Conservation (phyloP, 2,329 filamentous ascomycete genomes). For the Massarina eburnea region DNA sequence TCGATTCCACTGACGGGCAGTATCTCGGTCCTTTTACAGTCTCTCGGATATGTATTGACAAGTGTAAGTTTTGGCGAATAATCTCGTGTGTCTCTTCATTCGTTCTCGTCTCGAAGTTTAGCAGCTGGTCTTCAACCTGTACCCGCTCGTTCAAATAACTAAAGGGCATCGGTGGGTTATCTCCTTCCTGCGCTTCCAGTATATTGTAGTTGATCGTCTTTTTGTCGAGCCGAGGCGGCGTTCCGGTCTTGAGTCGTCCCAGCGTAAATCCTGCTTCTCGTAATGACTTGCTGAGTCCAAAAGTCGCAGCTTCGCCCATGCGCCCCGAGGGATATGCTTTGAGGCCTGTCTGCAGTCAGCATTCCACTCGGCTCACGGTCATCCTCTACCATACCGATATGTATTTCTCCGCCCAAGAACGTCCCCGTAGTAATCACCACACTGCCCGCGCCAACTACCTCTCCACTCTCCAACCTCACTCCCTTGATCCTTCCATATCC, state of each 20-base stretch:
- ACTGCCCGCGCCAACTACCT: conserved; percentile 74
- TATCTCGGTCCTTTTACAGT: conserved; percentile 93
- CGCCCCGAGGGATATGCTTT: conserved; percentile 82
- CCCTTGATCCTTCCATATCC: conserved; percentile 75
- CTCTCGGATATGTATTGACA: conserved; percentile 94
- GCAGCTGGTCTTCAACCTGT: conserved; percentile 75
- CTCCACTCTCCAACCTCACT: conserved; percentile 82
- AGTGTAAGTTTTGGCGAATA: conserved; percentile 86
- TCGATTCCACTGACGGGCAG: conserved; percentile 92
- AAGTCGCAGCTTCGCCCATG: conserved; percentile 91
- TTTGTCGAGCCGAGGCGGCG: conserved; percentile 81
- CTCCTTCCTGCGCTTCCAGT: conserved; percentile 75
- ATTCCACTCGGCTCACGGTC: neutral
- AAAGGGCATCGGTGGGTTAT: conserved; percentile 85
- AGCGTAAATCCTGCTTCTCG: conserved; percentile 85
- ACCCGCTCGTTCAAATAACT: conserved; percentile 84
- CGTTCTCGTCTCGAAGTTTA: conserved; percentile 86
- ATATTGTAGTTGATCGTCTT: conserved; percentile 77
- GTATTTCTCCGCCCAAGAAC: conserved; percentile 93
- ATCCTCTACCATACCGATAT: conserved; percentile 62
- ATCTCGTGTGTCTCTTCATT: conserved; percentile 81
- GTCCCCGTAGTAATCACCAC: conserved; percentile 97
- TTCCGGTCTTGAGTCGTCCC: conserved; percentile 92
- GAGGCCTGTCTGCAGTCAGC: conserved; percentile 52
- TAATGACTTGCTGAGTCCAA: conserved; percentile 87